phyloP scores from a whole-genome alignment of 345 rosid genomes.

The Microthlaspi erraticum region DNA sequence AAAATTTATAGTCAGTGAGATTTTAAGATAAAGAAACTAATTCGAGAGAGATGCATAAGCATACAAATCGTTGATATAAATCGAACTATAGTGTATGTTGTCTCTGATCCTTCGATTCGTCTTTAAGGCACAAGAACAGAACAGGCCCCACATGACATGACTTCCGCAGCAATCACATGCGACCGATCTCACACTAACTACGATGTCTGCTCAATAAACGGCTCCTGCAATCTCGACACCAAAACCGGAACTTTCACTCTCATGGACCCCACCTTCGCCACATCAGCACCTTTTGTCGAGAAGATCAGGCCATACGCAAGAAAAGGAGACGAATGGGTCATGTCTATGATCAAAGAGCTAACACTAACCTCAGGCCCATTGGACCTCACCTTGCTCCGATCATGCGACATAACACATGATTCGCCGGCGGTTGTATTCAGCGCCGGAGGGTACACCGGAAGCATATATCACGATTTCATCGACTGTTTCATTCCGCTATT shows the following conservation, averaged over 20 bases:
- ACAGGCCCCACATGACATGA: conserved; percentile 10
- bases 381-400: conserved; percentile 24
- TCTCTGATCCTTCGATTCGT: too few relatives aligned
- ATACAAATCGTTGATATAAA: too few relatives aligned
- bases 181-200: conserved; percentile 54
- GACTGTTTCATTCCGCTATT: conserved; percentile 72
- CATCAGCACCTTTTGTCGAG: conserved; percentile 10
- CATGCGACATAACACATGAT: conserved; percentile 45
- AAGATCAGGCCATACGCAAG: conserved; percentile 66
- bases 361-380: conserved; percentile 46
- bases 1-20: too few relatives aligned
- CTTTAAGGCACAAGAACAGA: conserved; percentile 21
- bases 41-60: too few relatives aligned
- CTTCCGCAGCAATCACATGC: conserved; percentile 48
- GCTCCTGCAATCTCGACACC: conserved; percentile 50
- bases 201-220: conserved; percentile 59
- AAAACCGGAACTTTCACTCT: conserved; percentile 45
- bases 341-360: conserved; percentile 51
- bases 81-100: too few relatives aligned
- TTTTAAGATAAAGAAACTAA: too few relatives aligned
- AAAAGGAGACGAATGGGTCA: conserved; percentile 49
- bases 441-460: conserved; percentile 73
- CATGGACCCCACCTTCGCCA: conserved; percentile 26
- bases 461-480: conserved; percentile 65
- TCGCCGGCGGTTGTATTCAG: conserved; percentile 63